Evolutionary conservation across 176 grass and related monocot genomes (phyloP).

Genomic region (Ampelocalamus luodianensis): DNA sequence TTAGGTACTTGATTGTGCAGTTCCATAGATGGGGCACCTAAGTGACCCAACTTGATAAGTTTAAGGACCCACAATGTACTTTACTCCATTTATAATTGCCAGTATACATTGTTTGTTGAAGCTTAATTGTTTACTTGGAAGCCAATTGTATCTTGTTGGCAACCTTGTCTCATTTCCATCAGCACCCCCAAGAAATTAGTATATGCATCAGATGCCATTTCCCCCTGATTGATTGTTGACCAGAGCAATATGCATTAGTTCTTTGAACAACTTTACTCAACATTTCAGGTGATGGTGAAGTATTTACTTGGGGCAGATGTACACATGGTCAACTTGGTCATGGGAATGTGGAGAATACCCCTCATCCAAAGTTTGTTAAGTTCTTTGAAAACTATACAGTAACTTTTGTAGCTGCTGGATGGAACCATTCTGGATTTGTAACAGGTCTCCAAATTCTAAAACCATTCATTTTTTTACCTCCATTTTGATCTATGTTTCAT

Average conservation of each 20-base stretch:
- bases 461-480: conserved; percentile 29
- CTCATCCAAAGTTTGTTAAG: conserved; percentile 59
- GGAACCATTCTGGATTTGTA: conserved; percentile 97
- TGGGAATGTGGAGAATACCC: conserved; percentile 55
- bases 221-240: neutral
- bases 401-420: conserved; percentile 80
- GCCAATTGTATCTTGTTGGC: neutral
- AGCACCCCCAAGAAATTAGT: neutral
- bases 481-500: neutral
- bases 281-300: conserved; percentile 76
- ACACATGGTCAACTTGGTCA: conserved; percentile 86
- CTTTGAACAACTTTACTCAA: conserved; percentile 29
- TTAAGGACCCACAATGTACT: too few species aligned
- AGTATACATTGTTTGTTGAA: neutral
- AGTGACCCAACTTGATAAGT: too few species aligned
- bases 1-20: too few species aligned
- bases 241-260: neutral
- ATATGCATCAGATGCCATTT: neutral
- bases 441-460: conserved; percentile 67
- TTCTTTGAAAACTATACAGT: conserved; percentile 71
- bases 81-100: neutral
- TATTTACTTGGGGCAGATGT: conserved; percentile 86
- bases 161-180: conserved; percentile 23
- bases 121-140: neutral
- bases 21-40: too few species aligned